Evolutionary conservation across 768 basidiomycete genomes (phyloP).

Genomic region (Lactifluus piperatus): DNA sequence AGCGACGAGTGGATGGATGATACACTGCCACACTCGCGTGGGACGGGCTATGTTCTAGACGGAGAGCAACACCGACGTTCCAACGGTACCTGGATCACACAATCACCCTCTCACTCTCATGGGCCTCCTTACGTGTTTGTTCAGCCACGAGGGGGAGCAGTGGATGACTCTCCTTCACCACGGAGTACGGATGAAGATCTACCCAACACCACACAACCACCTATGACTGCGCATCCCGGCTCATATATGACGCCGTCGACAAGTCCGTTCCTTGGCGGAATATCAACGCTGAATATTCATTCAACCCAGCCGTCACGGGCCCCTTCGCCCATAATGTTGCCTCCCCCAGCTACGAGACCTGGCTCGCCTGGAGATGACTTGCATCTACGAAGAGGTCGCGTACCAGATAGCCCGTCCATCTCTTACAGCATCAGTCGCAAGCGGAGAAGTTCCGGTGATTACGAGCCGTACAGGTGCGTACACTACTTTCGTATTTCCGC

Average conservation of each 20-base stretch:
- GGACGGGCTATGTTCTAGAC: conserved; percentile 27
- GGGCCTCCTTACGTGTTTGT: conserved; percentile 15
- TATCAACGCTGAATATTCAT: conserved; percentile 69
- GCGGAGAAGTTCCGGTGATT: conserved; percentile 26
- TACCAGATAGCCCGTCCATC: conserved; percentile 31
- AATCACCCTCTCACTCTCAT: conserved; percentile 29
- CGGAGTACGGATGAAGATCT: conserved; percentile 58
- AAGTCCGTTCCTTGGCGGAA: conserved; percentile 71
- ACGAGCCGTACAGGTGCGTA: conserved; percentile 18
- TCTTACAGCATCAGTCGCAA: conserved; percentile 22
- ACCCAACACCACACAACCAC: conserved; percentile 23
- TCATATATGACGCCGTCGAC: conserved; percentile 53
- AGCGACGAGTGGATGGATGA: conserved; percentile 21
- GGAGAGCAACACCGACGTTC: conserved; percentile 26
- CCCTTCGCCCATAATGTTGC: conserved; percentile 60
- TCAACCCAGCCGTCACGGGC: conserved; percentile 61
- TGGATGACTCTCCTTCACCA: conserved; percentile 60
- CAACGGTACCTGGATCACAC: conserved; percentile 1
- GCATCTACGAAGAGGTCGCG: conserved; percentile 24
- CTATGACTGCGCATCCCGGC: conserved; percentile 22
- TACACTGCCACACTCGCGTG: conserved; percentile 23
- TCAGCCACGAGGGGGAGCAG: background rate
- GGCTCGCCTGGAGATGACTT: conserved; percentile 30
- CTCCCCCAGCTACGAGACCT: conserved; percentile 37
- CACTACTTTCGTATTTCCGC: conserved; percentile 20